These are phyloP conservation scores for Anastatica hierochuntica DNA, from an alignment of 345 rosid species.

Conservation along the genomic window DNA sequence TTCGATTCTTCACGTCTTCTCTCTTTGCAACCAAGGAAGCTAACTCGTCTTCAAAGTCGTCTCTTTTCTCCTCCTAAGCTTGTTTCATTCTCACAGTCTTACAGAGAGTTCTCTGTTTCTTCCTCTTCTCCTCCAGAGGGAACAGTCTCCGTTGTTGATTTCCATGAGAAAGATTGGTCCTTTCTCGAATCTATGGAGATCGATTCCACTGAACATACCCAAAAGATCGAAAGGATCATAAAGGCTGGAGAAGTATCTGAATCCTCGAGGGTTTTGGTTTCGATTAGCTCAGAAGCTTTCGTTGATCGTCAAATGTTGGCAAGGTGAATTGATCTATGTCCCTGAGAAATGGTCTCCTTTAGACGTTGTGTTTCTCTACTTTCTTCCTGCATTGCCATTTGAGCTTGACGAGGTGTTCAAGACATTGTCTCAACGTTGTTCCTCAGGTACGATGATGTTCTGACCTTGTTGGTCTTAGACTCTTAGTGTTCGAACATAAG, in stretches of 20 bases:
- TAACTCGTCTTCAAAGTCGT: conserved; percentile 9
- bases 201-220: conserved; percentile 25
- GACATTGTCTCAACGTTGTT: conserved; percentile 46
- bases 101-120: conserved; percentile 11
- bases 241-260: conserved; percentile 47
- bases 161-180: conserved; percentile 80
- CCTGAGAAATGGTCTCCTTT: conserved; percentile 85
- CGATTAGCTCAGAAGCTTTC: conserved; percentile 55
- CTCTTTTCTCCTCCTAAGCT: too few relatives aligned
- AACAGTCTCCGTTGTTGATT: conserved; percentile 35
- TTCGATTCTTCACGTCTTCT: conserved; percentile 11
- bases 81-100: conserved; percentile 1
- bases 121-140: conserved; percentile 40
- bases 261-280: conserved; percentile 65
- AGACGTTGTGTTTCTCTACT: conserved; percentile 76
- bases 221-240: conserved; percentile 42
- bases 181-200: conserved; percentile 62
- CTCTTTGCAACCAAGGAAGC: conserved; percentile 14
- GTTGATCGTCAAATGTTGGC: conserved; percentile 90
- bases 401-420: conserved; percentile 49
- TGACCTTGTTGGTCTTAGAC: background rate
- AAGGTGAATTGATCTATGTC: conserved; percentile 67
- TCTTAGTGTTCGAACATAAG: too few relatives aligned
- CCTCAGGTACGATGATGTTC: conserved; percentile 41
- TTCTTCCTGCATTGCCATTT: conserved; percentile 66